A percentile compares a stretch with the other conserved stretches of the same genome.
Evolutionary conservation across 2,329 filamentous ascomycete genomes (phyloP).

Genomic region (Periglandula ipomoeae): DNA sequence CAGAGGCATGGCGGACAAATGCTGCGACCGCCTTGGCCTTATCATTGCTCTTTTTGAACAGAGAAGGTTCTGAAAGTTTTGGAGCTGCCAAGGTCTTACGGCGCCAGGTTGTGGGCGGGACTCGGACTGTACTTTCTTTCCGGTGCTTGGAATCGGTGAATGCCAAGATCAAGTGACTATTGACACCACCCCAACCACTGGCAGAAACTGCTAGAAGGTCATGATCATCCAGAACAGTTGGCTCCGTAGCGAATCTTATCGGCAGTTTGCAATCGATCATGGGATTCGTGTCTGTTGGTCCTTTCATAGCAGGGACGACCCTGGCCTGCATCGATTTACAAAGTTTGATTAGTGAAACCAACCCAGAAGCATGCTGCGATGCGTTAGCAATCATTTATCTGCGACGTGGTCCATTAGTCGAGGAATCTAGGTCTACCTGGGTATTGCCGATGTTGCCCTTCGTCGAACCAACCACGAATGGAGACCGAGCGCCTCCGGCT

Average conservation of each 20-base stretch:
- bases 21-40: too few species aligned
- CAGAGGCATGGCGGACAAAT: too few species aligned
- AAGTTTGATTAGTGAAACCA: slow-evolving; percentile 9
- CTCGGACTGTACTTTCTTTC: too few species aligned
- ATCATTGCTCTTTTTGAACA: too few species aligned
- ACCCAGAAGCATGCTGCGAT: slow-evolving; percentile 9
- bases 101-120: too few species aligned
- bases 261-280: slow-evolving; percentile 8
- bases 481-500: not conserved
- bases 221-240: slow-evolving; percentile 1
- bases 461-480: slow-evolving; percentile 7
- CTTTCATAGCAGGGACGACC: slow-evolving; percentile 6
- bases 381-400: not conserved
- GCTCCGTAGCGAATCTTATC: slow-evolving; percentile 1
- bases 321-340: slow-evolving; percentile 10
- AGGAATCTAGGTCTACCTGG: not conserved
- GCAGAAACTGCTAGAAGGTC: slow-evolving; percentile 19
- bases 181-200: slow-evolving; percentile 38
- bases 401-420: too few species aligned
- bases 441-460: slow-evolving; percentile 11
- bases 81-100: too few species aligned
- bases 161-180: slow-evolving; percentile 36
- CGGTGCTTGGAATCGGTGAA: too few species aligned
- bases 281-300: slow-evolving; percentile 3
- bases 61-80: too few species aligned